These are phyloP conservation scores for Durusdinium trenchii DNA, from an alignment of 73 alveolate genomes.

Conservation along the genomic window DNA sequence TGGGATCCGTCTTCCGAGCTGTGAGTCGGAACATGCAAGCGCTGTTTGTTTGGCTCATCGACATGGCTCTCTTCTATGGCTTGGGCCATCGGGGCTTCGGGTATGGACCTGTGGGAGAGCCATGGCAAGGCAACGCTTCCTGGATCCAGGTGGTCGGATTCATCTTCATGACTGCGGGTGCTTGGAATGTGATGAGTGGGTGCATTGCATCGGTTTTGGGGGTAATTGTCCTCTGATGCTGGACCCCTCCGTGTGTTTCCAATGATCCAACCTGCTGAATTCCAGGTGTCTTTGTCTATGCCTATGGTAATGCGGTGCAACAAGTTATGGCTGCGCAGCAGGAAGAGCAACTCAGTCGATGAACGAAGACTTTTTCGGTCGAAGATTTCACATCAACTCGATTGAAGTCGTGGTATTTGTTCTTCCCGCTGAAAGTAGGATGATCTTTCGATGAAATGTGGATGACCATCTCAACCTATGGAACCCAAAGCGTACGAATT, in stretches of 20 bases:
- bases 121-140: constrained; percentile 75
- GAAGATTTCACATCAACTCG: no score
- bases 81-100: constrained; percentile 64
- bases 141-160: constrained; percentile 91
- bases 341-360: no score
- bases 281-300: constrained; percentile 74
- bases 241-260: no score
- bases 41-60: constrained; percentile 86
- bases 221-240: no score
- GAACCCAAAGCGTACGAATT: no score
- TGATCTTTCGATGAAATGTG: no score
- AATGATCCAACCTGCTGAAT: neutral
- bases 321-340: constrained; percentile 69
- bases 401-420: no score
- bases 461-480: no score
- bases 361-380: no score
- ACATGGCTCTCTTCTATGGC: constrained; percentile 90
- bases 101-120: constrained; percentile 78
- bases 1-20: constrained; percentile 82
- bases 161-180: constrained; percentile 68
- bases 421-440: no score
- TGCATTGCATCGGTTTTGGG: neutral
- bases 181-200: neutral
- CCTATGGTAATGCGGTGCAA: constrained; percentile 86
- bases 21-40: constrained; percentile 72